A percentile compares a stretch with the other conserved stretches of the same genome.
Conservation (phyloP, 164 flowering plant genomes). For the Kalanchoe fedtschenkoi region DNA sequence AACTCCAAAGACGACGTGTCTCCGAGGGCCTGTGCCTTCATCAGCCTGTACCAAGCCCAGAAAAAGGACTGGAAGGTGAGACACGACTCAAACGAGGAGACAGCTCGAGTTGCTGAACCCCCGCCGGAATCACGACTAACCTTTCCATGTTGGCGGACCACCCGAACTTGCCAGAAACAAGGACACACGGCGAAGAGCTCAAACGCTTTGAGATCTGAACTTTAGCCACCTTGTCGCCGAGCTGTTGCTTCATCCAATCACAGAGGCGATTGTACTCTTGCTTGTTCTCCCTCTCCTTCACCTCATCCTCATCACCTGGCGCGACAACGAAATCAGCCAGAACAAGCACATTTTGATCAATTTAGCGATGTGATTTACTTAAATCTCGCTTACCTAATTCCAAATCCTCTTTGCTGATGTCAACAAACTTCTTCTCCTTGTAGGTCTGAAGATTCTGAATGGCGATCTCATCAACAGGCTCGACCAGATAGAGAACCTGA, state of each 20-base stretch:
- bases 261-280: conserved; percentile 81
- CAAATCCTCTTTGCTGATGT: conserved; percentile 96
- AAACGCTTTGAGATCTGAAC: conserved; percentile 90
- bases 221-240: conserved; percentile 94
- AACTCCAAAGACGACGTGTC: conserved; percentile 79
- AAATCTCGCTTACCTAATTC: conserved; percentile 59
- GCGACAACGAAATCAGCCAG: neutral
- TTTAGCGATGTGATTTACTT: neutral
- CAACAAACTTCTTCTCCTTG: conserved; percentile 96
- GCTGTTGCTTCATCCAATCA: conserved; percentile 96
- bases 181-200: conserved; percentile 95
- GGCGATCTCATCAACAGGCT: conserved; percentile 97
- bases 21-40: conserved; percentile 95
- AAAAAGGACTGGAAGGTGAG: neutral
- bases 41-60: conserved; percentile 37
- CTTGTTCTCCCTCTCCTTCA: conserved; percentile 68
- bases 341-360: neutral
- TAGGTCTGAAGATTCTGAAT: conserved; percentile 90
- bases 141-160: conserved; percentile 99
- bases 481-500: conserved; percentile 79
- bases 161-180: conserved; percentile 98
- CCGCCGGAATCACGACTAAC: conserved; percentile 21
- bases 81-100: neutral
- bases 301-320: conserved; percentile 91
- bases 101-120: neutral